These are phyloP conservation scores for Berberis thunbergii DNA, from an alignment of 164 flowering plant genomes.

Conservation along the genomic window DNA sequence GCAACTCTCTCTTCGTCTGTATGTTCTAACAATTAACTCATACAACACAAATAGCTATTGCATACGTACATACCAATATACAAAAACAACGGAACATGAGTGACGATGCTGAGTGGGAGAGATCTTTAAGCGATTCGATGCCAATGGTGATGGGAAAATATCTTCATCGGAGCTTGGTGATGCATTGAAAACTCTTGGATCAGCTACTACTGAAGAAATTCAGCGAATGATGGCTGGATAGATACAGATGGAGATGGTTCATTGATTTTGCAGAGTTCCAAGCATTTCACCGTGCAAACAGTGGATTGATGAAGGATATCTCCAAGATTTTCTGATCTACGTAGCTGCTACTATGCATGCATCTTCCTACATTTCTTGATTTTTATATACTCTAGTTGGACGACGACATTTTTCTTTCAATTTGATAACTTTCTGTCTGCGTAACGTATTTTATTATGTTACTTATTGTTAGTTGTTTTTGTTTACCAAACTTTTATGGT, in stretches of 20 bases:
- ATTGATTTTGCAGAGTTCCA: constrained; percentile 45
- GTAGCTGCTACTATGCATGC: background rate
- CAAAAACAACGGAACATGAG: background rate
- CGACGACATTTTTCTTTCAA: too few relatives aligned
- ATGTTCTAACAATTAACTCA: too few relatives aligned
- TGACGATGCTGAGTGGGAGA: background rate
- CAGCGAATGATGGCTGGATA: constrained; percentile 50
- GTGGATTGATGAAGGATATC: constrained; percentile 53
- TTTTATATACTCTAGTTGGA: background rate
- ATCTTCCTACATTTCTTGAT: constrained; percentile 1
- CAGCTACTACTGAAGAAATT: constrained; percentile 31
- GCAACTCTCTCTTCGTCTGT: too few relatives aligned
- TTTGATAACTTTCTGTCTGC: too few relatives aligned
- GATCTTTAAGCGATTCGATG: constrained; percentile 9
- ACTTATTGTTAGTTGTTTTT: too few relatives aligned
- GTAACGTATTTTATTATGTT: too few relatives aligned
- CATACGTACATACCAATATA: too few relatives aligned
- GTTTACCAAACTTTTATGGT: too few relatives aligned
- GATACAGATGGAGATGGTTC: constrained; percentile 57
- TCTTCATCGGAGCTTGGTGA: constrained; percentile 50
- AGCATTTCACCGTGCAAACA: constrained; percentile 35
- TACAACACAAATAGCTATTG: too few relatives aligned
- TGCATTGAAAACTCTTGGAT: constrained; percentile 37
- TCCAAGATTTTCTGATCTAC: constrained; percentile 37
- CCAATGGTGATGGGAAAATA: constrained; percentile 33